Evolutionary conservation across 192 early-diverging fungal species (phyloP).

Genomic region (Martensiomyces pterosporus): DNA sequence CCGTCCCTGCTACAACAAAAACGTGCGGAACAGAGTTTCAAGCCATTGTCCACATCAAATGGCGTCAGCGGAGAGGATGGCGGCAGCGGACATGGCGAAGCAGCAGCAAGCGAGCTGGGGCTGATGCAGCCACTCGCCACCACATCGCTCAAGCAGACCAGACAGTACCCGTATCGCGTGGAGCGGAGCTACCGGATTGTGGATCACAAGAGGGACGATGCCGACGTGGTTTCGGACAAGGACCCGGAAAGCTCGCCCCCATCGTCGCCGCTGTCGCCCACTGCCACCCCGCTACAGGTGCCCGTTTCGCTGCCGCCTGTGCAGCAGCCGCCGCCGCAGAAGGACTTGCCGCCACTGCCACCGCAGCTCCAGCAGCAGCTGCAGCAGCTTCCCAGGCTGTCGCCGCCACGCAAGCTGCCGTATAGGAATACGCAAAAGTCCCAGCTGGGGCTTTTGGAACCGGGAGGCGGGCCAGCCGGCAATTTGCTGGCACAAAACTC

Average conservation of each 20-base stretch:
- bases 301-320: slow-evolving; percentile 33
- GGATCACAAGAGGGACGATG: slow-evolving; percentile 35
- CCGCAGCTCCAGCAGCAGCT: slow-evolving; percentile 39
- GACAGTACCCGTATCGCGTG: slow-evolving; percentile 30
- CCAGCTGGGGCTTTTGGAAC: slow-evolving; percentile 38
- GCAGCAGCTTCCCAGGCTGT: slow-evolving; percentile 41
- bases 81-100: too few relatives aligned
- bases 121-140: slow-evolving; percentile 19
- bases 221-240: slow-evolving; percentile 19
- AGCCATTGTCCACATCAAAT: slow-evolving; percentile 11
- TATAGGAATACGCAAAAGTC: slow-evolving; percentile 24
- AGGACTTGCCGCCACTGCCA: slow-evolving; percentile 44
- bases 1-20: slow-evolving; percentile 36
- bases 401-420: slow-evolving; percentile 47
- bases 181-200: slow-evolving; percentile 41
- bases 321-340: slow-evolving; percentile 35
- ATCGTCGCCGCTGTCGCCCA: slow-evolving; percentile 30
- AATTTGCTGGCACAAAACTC: slow-evolving; percentile 27
- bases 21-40: slow-evolving; percentile 28
- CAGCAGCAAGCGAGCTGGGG: slow-evolving; percentile 25
- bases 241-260: slow-evolving; percentile 27
- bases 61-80: slow-evolving; percentile 44
- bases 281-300: too few relatives aligned
- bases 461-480: too few relatives aligned
- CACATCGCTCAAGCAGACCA: slow-evolving; percentile 11